Conservation (phyloP, 495 filamentous ascomycete genomes). For the Xylaria longipes region DNA sequence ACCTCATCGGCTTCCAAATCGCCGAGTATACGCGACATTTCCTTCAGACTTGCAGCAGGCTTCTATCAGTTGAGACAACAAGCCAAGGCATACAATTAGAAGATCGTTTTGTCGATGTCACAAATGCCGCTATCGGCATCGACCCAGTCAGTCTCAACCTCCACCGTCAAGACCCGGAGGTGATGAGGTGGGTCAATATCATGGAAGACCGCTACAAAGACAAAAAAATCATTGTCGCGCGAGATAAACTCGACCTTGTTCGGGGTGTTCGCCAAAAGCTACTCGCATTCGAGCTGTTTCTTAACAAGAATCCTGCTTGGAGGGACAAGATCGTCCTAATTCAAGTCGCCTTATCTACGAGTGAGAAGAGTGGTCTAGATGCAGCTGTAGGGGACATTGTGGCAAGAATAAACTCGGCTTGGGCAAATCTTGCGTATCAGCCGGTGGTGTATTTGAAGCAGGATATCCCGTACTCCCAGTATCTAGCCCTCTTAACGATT, state of each 20-base stretch:
- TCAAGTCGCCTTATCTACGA: constrained; percentile 82
- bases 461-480: constrained; percentile 88
- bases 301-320: constrained; percentile 91
- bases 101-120: constrained; percentile 87
- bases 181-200: constrained; percentile 76
- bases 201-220: constrained; percentile 80
- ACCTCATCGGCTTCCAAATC: constrained; percentile 90
- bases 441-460: constrained; percentile 95
- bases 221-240: constrained; percentile 87
- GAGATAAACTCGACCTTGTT: constrained; percentile 91
- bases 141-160: constrained; percentile 76
- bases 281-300: constrained; percentile 88
- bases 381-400: constrained; percentile 90
- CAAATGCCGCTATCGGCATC: constrained; percentile 78
- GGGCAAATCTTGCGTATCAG: constrained; percentile 86
- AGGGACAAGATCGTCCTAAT: constrained; percentile 85
- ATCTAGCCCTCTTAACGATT: constrained; percentile 84
- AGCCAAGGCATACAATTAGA: constrained; percentile 88
- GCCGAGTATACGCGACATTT: constrained; percentile 92
- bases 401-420: constrained; percentile 85
- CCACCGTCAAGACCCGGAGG: constrained; percentile 74
- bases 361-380: constrained; percentile 83
- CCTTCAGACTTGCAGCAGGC: constrained; percentile 87
- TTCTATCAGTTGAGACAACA: constrained; percentile 85
- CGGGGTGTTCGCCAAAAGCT: constrained; percentile 91